Conservation (phyloP, 2,329 filamentous ascomycete genomes). For the Colletotrichum falcatum region DNA sequence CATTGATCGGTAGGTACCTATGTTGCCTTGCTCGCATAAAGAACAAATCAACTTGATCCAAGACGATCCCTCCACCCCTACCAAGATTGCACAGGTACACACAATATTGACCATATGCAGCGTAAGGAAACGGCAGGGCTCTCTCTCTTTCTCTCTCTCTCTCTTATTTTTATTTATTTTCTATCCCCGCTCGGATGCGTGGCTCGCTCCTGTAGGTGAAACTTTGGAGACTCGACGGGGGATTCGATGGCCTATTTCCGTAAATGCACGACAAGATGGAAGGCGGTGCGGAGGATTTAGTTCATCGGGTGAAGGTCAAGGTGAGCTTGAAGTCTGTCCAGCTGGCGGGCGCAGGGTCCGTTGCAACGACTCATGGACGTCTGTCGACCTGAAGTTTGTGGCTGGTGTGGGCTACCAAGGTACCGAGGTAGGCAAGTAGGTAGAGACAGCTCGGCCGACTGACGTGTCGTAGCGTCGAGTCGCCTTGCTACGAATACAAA, state of each 20-base stretch:
- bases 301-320: slow-evolving; percentile 16
- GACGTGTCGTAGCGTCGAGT: background rate
- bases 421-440: too few species aligned
- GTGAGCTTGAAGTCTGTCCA: slow-evolving; percentile 23
- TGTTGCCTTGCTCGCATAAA: background rate
- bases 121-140: slow-evolving; percentile 2
- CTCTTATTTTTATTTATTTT: too few species aligned
- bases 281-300: slow-evolving; percentile 16
- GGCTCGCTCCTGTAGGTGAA: slow-evolving; percentile 13
- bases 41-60: too few species aligned
- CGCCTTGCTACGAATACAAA: background rate
- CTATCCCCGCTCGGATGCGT: slow-evolving; percentile 6
- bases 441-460: background rate
- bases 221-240: slow-evolving; percentile 12
- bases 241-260: background rate
- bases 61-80: too few species aligned
- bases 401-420: background rate
- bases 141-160: too few species aligned
- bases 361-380: background rate
- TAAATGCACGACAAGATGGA: background rate
- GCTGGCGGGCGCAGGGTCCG: background rate
- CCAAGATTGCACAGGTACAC: too few species aligned
- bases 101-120: too few species aligned
- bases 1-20: background rate
- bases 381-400: background rate